Base-by-base conservation (phyloP, 75 land plant genomes). In the Cunninghamia lanceolata region DNA sequence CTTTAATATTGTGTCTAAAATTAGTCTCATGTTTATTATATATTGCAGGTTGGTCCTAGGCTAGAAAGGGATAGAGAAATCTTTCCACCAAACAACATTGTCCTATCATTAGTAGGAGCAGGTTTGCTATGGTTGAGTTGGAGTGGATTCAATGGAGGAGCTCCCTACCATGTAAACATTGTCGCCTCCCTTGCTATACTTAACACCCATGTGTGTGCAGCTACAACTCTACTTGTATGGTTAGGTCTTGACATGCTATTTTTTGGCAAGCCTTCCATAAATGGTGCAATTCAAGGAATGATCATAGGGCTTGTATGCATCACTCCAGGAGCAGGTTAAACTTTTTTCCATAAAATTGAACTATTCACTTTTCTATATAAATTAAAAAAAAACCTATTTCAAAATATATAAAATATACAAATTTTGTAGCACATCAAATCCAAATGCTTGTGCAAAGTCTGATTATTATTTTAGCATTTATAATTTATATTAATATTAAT, bases 251-350 rank as follows among this genome's bases (percentile, higher is more conserved):
- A 94, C 87, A 87, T 94, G 46, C 10, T 88, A 76, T 87, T 93
- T 89, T 94, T 93, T 84, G 86, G 89, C 30, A 94, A 93, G 70
- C 93, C 94, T 14, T 93, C 95, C 4, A 94, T 94, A 46, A 93
- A 93, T 70, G 95, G 95, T 19, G 95, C 95, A 30, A 92, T 93
- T 19, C 93, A 93, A 82, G 95, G 95, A 74, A 93, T 93, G 95
- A 93, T 93, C 85, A 93, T 92, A 17, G 94, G 94, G 1, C 89
- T 93, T 28, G 94, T 91, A 19, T 89, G 89, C 85, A 93, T 93
- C 86, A 93, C 94, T 9, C 93, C 93, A 32, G 75, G 36, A 25
- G 75, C 75, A 73, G 75, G 75, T 73, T 11, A 2, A 3, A 73
- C 13, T 0, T 0, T 2, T 9, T 34, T 73, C 4, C 3, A 11